Conservation (phyloP, 2,329 filamentous ascomycete species). For the Xylaria sp. region DNA sequence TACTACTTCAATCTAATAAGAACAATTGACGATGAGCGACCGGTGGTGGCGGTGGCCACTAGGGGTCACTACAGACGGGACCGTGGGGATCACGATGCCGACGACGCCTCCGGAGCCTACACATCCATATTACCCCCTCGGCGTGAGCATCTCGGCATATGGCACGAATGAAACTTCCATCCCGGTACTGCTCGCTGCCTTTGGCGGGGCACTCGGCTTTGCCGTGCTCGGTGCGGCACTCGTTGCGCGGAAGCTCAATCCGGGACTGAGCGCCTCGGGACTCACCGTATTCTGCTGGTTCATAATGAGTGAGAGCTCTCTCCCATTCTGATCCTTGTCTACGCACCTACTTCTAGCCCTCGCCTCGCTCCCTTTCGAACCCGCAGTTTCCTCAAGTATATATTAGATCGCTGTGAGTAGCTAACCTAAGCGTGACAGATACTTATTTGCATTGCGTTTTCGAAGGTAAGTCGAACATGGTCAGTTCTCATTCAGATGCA, state of each 20-base stretch:
- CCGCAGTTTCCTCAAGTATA: not conserved
- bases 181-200: constrained; percentile 52
- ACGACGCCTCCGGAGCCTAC: constrained; percentile 36
- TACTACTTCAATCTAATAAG: not conserved
- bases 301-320: constrained; percentile 59
- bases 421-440: constrained; percentile 53
- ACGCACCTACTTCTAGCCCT: too few relatives aligned
- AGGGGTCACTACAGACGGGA: constrained; percentile 3
- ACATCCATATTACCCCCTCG: constrained; percentile 64
- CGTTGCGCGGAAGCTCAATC: constrained; percentile 49
- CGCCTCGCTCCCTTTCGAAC: not conserved
- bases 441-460: constrained; percentile 82
- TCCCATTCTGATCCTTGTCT: not conserved
- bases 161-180: constrained; percentile 57
- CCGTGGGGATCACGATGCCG: not conserved
- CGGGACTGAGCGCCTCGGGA: constrained; percentile 53
- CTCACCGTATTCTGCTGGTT: constrained; percentile 65
- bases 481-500: not conserved
- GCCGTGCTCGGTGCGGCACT: constrained; percentile 51
- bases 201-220: constrained; percentile 53
- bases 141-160: constrained; percentile 58
- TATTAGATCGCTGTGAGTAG: constrained; percentile 2
- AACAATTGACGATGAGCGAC: constrained; percentile 19
- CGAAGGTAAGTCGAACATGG: constrained; percentile 67
- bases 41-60: constrained; percentile 30